Evolutionary conservation across 208 protist species (phyloP).

Genomic region (Leishmania mexicana): DNA sequence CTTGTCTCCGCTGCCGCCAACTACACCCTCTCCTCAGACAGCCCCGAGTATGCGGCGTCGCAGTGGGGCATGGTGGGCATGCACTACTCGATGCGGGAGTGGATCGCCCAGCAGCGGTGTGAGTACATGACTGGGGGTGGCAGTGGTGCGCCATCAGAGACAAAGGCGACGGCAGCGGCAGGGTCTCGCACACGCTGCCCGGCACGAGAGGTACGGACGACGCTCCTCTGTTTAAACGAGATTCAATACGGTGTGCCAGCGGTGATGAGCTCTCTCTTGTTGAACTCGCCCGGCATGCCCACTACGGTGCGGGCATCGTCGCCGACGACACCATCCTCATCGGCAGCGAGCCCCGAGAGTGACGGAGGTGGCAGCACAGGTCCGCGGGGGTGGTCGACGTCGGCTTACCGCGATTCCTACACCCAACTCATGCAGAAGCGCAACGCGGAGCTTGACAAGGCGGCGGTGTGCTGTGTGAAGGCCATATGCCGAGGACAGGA

Average conservation of each 20-base stretch:
- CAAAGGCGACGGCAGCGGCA: neutral
- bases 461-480: slow-evolving; percentile 16
- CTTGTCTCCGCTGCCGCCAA: slow-evolving; percentile 32
- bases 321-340: neutral
- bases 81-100: slow-evolving; percentile 60
- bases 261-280: slow-evolving; percentile 1
- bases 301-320: neutral
- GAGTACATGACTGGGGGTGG: neutral
- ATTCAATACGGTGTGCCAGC: slow-evolving; percentile 16
- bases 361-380: neutral
- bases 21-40: slow-evolving; percentile 22
- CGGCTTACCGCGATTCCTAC: slow-evolving; percentile 5
- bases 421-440: slow-evolving; percentile 7
- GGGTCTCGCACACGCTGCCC: neutral
- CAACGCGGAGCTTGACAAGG: slow-evolving; percentile 25
- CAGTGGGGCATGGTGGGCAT: slow-evolving; percentile 55
- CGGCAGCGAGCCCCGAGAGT: neutral
- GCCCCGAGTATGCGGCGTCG: slow-evolving; percentile 55
- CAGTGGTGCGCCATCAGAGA: neutral
- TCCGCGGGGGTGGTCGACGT: neutral
- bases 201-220: slow-evolving; percentile 26
- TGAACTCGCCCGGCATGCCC: neutral
- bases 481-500: slow-evolving; percentile 30
- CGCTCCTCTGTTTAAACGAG: slow-evolving; percentile 27
- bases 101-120: slow-evolving; percentile 24